phyloP scores from a whole-genome alignment of 305 asterid species.

The Solanum hybrid region DNA sequence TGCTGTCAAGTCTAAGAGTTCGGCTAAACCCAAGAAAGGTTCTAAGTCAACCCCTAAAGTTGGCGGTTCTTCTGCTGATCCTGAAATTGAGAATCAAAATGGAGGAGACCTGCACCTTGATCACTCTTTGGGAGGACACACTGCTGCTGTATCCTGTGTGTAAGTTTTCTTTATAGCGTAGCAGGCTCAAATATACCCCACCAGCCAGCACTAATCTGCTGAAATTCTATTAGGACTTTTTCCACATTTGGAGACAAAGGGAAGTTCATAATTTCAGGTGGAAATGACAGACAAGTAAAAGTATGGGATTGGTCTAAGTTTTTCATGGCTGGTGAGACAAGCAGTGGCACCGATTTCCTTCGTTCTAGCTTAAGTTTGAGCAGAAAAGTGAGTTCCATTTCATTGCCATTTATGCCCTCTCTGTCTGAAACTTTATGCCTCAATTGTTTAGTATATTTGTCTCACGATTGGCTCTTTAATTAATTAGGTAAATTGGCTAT shows the following conservation, averaged over 20 bases:
- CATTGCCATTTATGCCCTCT: not conserved
- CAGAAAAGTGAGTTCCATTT: constrained; percentile 45
- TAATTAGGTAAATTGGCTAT: constrained; percentile 83
- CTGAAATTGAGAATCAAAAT: constrained; percentile 20
- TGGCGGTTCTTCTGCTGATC: constrained; percentile 12
- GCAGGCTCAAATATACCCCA: not conserved
- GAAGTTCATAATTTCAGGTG: constrained; percentile 77
- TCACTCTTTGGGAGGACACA: constrained; percentile 70
- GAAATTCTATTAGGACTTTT: constrained; percentile 40
- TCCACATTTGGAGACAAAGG: constrained; percentile 83
- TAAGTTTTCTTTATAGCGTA: constrained; percentile 27
- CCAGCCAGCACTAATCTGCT: not conserved
- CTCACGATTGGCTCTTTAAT: constrained; percentile 6
- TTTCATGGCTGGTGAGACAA: constrained; percentile 26
- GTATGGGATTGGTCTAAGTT: constrained; percentile 77
- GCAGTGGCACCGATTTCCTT: constrained; percentile 19
- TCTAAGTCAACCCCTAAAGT: constrained; percentile 28
- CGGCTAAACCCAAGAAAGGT: constrained; percentile 35
- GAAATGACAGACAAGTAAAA: constrained; percentile 72
- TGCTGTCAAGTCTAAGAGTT: constrained; percentile 34
- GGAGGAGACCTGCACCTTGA: constrained; percentile 48
- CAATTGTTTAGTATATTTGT: not conserved
- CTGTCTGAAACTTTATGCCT: not conserved
- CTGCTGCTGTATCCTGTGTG: constrained; percentile 88
- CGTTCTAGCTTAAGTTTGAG: constrained; percentile 38